Evolutionary conservation across 2,329 filamentous ascomycete genomes (phyloP).

Genomic region (Claviceps citrina): DNA sequence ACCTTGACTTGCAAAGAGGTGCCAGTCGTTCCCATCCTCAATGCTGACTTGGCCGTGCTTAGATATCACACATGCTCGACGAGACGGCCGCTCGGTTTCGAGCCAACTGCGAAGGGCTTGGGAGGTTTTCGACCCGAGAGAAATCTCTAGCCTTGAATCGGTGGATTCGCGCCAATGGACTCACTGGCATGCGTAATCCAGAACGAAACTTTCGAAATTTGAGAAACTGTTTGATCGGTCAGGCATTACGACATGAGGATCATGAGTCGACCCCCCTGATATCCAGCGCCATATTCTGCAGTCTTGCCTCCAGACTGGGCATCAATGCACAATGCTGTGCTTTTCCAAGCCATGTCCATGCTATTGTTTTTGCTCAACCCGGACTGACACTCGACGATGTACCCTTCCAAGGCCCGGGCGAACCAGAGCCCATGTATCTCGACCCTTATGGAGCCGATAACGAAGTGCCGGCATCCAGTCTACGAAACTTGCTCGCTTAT

Average conservation of each 20-base stretch:
- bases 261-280: conserved; percentile 78
- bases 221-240: conserved; percentile 75
- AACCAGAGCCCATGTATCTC: conserved; percentile 51
- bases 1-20: neutral
- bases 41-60: conserved; percentile 4
- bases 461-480: conserved; percentile 45
- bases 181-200: conserved; percentile 54
- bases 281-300: conserved; percentile 74
- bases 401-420: conserved; percentile 22
- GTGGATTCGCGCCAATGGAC: conserved; percentile 53
- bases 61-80: conserved; percentile 53
- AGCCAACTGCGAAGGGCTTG: conserved; percentile 34
- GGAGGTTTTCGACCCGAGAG: conserved; percentile 42
- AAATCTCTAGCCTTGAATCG: conserved; percentile 53
- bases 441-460: conserved; percentile 61
- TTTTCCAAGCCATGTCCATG: conserved; percentile 75
- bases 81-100: conserved; percentile 42
- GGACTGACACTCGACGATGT: conserved; percentile 45
- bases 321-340: conserved; percentile 65
- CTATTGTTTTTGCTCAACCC: conserved; percentile 49
- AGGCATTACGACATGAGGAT: conserved; percentile 55
- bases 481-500: conserved; percentile 44
- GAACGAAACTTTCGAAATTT: conserved; percentile 59
- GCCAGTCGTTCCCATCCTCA: neutral
- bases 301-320: conserved; percentile 57